Conservation (phyloP, 371 early-diverging fungal genomes). For the Mucor mucedo region DNA sequence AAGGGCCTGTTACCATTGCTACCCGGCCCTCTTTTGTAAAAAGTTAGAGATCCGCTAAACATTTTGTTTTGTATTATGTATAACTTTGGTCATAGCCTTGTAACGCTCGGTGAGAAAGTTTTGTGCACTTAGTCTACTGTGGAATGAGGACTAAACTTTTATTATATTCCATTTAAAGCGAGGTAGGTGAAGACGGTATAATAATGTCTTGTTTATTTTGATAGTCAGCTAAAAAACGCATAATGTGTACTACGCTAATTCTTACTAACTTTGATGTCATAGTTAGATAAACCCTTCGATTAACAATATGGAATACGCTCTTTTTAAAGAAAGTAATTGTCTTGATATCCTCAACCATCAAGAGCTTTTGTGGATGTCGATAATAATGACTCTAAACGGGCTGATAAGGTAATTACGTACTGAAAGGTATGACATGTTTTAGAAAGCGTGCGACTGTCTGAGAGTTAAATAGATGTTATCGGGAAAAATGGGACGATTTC, state of each 20-base stretch:
- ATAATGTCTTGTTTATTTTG: neutral
- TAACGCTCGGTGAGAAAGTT: too few relatives aligned
- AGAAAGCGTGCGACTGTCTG: neutral
- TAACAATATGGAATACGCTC: too few relatives aligned
- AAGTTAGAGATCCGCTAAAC: neutral
- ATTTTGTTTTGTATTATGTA: neutral
- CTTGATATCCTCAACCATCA: neutral
- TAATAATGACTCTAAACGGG: neutral
- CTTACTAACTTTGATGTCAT: conserved; percentile 1
- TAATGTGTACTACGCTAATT: conserved; percentile 14
- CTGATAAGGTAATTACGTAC: neutral
- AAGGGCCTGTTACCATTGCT: neutral
- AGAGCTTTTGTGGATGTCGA: neutral
- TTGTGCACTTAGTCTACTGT: too few relatives aligned
- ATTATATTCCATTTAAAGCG: neutral
- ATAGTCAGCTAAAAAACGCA: conserved; percentile 16
- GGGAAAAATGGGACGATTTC: neutral
- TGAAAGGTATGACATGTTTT: neutral
- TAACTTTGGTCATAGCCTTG: neutral
- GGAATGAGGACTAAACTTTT: neutral
- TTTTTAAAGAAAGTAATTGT: neutral
- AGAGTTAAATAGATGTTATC: conserved; percentile 17
- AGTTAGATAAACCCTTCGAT: neutral
- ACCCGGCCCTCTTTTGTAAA: neutral
- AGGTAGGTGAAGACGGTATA: too few relatives aligned